phyloP scores from a whole-genome alignment of 2,329 filamentous ascomycete genomes.

The Stagonosporopsis vannaccii region DNA sequence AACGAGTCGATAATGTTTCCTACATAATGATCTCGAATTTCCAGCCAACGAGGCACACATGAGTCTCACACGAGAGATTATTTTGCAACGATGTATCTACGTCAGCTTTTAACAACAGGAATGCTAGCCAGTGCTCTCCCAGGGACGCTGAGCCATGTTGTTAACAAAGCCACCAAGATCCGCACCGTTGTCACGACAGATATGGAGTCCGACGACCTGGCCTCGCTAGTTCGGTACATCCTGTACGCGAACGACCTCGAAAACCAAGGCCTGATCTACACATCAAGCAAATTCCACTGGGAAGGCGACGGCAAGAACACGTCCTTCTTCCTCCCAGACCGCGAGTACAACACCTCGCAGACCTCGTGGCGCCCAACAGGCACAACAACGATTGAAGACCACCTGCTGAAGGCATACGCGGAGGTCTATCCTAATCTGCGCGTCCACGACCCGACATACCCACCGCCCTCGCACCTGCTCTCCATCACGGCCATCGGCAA shows the following conservation, averaged over 20 bases:
- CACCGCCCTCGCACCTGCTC: conserved; percentile 11
- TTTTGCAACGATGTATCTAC: not conserved
- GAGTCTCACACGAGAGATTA: not conserved
- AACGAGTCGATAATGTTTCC: not conserved
- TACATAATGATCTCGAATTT: not conserved
- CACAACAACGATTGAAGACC: conserved; percentile 14
- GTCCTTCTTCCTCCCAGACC: conserved; percentile 15
- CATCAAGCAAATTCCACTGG: conserved; percentile 24
- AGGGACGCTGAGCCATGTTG: not conserved
- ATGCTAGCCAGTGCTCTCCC: not conserved
- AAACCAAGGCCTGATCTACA: conserved; percentile 20
- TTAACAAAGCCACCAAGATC: not conserved
- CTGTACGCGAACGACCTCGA: conserved; percentile 22
- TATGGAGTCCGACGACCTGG: conserved; percentile 22
- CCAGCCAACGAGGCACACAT: not conserved
- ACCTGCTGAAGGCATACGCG: conserved; percentile 16
- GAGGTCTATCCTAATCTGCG: conserved; percentile 18
- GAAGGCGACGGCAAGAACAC: conserved; percentile 19
- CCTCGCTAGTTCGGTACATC: conserved; percentile 20
- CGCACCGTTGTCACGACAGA: conserved; percentile 22
- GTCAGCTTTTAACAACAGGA: not conserved
- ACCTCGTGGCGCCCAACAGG: conserved; percentile 21
- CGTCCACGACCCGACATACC: conserved; percentile 14
- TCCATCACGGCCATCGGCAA: conserved; percentile 19
- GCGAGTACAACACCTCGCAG: conserved; percentile 23